Percentiles rank a stretch among this genome's conserved stretches.
These are phyloP conservation scores for Arthrinium puccinioides DNA, from an alignment of 2,329 filamentous ascomycete species.

Conservation along the genomic window DNA sequence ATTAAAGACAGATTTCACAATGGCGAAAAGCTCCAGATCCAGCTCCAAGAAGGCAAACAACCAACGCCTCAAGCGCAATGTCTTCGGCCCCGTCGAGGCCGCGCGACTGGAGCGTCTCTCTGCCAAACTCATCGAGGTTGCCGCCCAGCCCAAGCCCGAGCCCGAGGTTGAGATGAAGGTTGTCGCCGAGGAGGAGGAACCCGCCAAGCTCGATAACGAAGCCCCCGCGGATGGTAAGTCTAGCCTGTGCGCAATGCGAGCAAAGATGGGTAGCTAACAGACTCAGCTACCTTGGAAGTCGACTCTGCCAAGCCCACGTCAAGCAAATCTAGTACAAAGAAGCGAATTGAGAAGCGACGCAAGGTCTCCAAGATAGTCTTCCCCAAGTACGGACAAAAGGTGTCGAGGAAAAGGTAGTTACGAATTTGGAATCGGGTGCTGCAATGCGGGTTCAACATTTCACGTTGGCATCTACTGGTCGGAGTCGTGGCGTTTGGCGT, in stretches of 20 bases:
- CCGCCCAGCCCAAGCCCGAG: slow-evolving; percentile 66
- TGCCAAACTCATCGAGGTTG: slow-evolving; percentile 76
- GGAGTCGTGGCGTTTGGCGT: slow-evolving; percentile 4
- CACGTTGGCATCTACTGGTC: slow-evolving; percentile 2
- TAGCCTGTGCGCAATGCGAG: too few species aligned
- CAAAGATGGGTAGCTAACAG: too few species aligned
- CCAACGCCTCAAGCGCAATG: slow-evolving; percentile 66
- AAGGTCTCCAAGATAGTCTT: slow-evolving; percentile 54
- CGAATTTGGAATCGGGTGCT: slow-evolving; percentile 14
- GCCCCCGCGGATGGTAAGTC: slow-evolving; percentile 24
- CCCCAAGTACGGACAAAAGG: slow-evolving; percentile 46
- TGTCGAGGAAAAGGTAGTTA: slow-evolving; percentile 33
- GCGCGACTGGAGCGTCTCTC: slow-evolving; percentile 78
- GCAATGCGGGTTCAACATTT: slow-evolving; percentile 14
- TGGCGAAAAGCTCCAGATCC: slow-evolving; percentile 83
- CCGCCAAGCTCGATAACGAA: slow-evolving; percentile 18
- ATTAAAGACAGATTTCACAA: slow-evolving; percentile 32
- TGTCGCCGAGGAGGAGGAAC: slow-evolving; percentile 26
- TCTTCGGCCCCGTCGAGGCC: slow-evolving; percentile 77
- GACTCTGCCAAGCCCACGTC: slow-evolving; percentile 38
- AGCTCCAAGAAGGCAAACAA: slow-evolving; percentile 80
- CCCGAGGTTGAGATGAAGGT: slow-evolving; percentile 39
- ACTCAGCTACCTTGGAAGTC: slow-evolving; percentile 46
- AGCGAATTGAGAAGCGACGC: slow-evolving; percentile 50
- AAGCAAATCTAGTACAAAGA: slow-evolving; percentile 32